Evolutionary conservation across 1,139 yeast species (phyloP).

Genomic region (Yamadazyma mexicana): DNA sequence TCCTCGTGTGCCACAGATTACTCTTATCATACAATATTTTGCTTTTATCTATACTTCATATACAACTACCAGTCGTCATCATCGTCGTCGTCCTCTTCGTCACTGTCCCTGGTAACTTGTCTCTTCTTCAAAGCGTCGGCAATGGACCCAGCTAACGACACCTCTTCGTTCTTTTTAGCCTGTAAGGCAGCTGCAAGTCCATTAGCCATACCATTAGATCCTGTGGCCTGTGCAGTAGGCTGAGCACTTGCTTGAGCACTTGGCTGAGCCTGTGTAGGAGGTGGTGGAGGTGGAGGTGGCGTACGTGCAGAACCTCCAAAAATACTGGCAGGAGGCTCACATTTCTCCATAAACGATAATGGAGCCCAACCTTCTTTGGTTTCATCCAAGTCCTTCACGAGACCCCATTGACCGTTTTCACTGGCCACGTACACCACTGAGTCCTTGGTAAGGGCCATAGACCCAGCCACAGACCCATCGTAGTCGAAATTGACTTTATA

Average conservation of each 20-base stretch:
- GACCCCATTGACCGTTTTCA: conserved; percentile 87
- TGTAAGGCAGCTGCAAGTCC: conserved; percentile 76
- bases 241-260: conserved; percentile 12
- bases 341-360: conserved; percentile 78
- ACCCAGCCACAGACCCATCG: conserved; percentile 80
- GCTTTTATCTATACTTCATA: not conserved
- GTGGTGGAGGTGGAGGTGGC: conserved; percentile 34
- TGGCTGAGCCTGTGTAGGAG: not conserved
- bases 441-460: conserved; percentile 75
- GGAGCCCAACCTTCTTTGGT: conserved; percentile 96
- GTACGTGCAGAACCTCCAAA: conserved; percentile 25
- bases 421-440: conserved; percentile 70
- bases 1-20: too few species aligned
- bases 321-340: conserved; percentile 42
- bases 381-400: conserved; percentile 77
- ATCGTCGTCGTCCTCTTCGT: conserved; percentile 77
- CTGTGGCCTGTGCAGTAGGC: conserved; percentile 10
- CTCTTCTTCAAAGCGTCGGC: conserved; percentile 89
- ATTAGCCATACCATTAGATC: conserved; percentile 25
- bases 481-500: conserved; percentile 88
- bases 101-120: conserved; percentile 73
- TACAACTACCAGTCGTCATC: conserved; percentile 46
- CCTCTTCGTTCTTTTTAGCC: conserved; percentile 65
- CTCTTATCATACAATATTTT: too few species aligned
- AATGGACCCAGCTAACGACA: conserved; percentile 74